A percentile compares a stretch with the other conserved stretches of the same genome.
Evolutionary conservation across 129 eudicot genomes (phyloP).

Genomic region (Centaurea solstitialis): DNA sequence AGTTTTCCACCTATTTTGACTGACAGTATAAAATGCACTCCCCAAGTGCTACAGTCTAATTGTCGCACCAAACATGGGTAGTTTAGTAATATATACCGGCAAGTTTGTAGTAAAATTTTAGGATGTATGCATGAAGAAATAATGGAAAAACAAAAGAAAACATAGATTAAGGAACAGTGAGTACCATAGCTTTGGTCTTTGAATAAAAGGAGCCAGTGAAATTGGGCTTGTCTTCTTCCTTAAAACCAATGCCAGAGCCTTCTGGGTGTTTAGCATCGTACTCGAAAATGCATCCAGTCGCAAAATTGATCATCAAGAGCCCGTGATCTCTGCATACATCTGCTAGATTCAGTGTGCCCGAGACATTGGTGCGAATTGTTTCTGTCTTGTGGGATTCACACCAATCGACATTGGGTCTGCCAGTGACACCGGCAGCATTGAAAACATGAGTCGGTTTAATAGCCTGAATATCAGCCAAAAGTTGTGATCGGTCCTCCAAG

Average conservation of each 20-base stretch:
- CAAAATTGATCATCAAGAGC: conserved; percentile 81
- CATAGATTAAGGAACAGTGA: neutral
- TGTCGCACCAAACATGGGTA: neutral
- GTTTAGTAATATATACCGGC: neutral
- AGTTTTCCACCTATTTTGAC: neutral
- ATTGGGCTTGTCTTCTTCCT: conserved; percentile 94
- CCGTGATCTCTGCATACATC: conserved; percentile 90
- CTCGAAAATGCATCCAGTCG: conserved; percentile 97
- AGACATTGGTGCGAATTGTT: conserved; percentile 86
- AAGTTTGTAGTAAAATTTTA: neutral
- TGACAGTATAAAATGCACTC: neutral
- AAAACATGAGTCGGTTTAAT: conserved; percentile 91
- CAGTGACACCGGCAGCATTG: conserved; percentile 98
- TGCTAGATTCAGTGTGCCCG: conserved; percentile 82
- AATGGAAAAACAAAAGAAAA: neutral
- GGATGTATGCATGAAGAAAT: neutral
- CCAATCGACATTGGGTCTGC: conserved; percentile 99
- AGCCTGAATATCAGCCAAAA: conserved; percentile 61
- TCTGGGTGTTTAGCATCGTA: conserved; percentile 82
- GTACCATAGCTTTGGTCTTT: conserved; percentile 98
- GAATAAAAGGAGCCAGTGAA: conserved; percentile 93
- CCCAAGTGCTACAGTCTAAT: neutral
- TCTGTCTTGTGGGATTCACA: conserved; percentile 90
- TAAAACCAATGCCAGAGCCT: conserved; percentile 94
- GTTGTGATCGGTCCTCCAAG: conserved; percentile 67